Evolutionary conservation across 2,329 filamentous ascomycete species (phyloP).

Genomic region (Cladobotryum mycophilum): DNA sequence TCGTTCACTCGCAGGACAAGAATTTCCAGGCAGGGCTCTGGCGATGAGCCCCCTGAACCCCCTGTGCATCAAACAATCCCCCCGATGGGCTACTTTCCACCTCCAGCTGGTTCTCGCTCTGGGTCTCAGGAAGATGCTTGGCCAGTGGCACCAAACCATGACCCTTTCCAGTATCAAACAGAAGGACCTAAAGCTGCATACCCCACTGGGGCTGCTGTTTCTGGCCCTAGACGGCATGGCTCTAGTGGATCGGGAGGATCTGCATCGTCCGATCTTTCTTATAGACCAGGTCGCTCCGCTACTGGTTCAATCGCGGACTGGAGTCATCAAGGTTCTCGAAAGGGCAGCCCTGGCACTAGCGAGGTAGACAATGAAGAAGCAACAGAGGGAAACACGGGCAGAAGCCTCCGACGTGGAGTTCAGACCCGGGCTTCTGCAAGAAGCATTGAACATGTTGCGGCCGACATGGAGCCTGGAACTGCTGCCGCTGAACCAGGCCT

Average conservation of each 20-base stretch:
- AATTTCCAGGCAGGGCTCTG: constrained; percentile 13
- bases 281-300: constrained; percentile 20
- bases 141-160: constrained; percentile 25
- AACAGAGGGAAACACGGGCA: constrained; percentile 22
- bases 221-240: constrained; percentile 31
- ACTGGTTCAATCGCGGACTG: constrained; percentile 25
- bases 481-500: constrained; percentile 24
- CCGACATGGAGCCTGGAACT: neutral
- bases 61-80: constrained; percentile 35
- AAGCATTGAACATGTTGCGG: neutral
- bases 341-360: constrained; percentile 26
- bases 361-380: constrained; percentile 22
- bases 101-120: constrained; percentile 34
- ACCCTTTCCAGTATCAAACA: constrained; percentile 51
- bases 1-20: constrained; percentile 33
- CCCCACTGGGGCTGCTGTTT: neutral
- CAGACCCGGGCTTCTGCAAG: constrained; percentile 22
- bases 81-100: constrained; percentile 46
- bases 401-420: constrained; percentile 35
- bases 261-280: constrained; percentile 25
- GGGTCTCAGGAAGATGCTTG: constrained; percentile 28
- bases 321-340: constrained; percentile 25
- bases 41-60: constrained; percentile 26
- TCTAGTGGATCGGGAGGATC: constrained; percentile 28
- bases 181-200: constrained; percentile 35